Conservation (phyloP, 495 filamentous ascomycete species). For the Neurospora hispaniola region DNA sequence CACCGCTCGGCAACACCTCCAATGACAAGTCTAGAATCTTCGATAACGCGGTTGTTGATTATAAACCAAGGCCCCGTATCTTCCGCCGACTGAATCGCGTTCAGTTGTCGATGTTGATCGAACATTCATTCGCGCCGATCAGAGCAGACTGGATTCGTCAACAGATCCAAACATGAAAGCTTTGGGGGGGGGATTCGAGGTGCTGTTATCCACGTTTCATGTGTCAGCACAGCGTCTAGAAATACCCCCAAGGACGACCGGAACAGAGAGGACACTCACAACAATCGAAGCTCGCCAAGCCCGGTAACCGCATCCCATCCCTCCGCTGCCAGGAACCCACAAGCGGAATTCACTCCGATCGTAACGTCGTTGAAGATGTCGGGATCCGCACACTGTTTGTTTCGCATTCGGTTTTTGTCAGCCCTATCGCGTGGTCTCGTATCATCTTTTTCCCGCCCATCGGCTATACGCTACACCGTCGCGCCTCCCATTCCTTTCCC, state of each 20-base stretch:
- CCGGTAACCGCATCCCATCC: conserved; percentile 60
- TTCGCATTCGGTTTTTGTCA: background rate
- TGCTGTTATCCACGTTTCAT: background rate
- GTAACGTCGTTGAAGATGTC: conserved; percentile 53
- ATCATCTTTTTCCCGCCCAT: background rate
- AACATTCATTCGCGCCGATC: background rate
- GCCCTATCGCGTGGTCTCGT: background rate
- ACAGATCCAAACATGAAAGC: conserved; percentile 9
- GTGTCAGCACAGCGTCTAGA: background rate
- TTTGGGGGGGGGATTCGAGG: conserved; percentile 12
- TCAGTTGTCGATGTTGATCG: background rate
- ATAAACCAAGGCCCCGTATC: background rate
- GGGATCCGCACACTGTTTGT: conserved; percentile 46
- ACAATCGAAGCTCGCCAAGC: conserved; percentile 18
- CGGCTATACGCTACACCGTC: too few relatives aligned
- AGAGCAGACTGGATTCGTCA: conserved; percentile 5
- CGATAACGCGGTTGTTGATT: background rate
- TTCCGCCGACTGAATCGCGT: background rate
- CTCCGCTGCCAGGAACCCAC: conserved; percentile 43
- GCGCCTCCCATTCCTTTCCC: too few relatives aligned
- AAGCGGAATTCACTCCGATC: conserved; percentile 49
- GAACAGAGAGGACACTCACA: too few relatives aligned
- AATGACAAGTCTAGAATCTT: too few relatives aligned
- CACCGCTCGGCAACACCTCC: background rate
- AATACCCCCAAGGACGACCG: background rate